A percentile compares a stretch with the other conserved stretches of the same genome.
These are phyloP conservation scores for Taphrina deformans DNA, from an alignment of 1,139 yeast genomes.

Conservation along the genomic window DNA sequence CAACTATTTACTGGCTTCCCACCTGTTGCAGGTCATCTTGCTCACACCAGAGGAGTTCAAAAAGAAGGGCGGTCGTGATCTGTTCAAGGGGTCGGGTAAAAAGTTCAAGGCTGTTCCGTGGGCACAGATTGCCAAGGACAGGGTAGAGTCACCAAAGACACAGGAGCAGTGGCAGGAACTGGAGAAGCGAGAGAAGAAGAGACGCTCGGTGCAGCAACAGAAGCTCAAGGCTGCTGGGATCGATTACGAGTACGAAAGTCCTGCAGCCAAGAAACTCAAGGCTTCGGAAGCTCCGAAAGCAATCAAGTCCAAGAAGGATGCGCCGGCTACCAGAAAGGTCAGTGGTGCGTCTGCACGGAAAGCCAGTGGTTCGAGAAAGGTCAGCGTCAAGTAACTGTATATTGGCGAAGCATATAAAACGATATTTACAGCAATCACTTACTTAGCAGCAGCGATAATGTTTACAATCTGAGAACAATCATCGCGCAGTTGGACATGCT, in stretches of 20 bases:
- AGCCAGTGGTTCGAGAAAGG: constrained; percentile 6
- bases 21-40: constrained; percentile 67
- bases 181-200: constrained; percentile 54
- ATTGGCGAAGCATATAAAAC: background rate
- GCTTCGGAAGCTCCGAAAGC: constrained; percentile 1
- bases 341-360: constrained; percentile 3
- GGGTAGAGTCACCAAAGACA: constrained; percentile 60
- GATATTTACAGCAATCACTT: background rate
- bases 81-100: constrained; percentile 57
- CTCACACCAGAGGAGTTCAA: constrained; percentile 53
- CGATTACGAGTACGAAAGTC: constrained; percentile 43
- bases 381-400: constrained; percentile 9
- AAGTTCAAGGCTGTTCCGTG: constrained; percentile 65
- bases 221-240: constrained; percentile 57
- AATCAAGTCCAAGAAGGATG: constrained; percentile 11
- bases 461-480: background rate
- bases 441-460: background rate
- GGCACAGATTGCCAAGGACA: constrained; percentile 56
- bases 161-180: constrained; percentile 61
- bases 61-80: constrained; percentile 43
- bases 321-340: background rate
- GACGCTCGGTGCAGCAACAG: constrained; percentile 52
- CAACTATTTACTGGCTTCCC: constrained; percentile 86
- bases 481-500: too few relatives aligned
- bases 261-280: constrained; percentile 29